These are phyloP conservation scores for Cryptococcus sp. DNA, from an alignment of 1,284 basidiomycete species.

Conservation along the genomic window DNA sequence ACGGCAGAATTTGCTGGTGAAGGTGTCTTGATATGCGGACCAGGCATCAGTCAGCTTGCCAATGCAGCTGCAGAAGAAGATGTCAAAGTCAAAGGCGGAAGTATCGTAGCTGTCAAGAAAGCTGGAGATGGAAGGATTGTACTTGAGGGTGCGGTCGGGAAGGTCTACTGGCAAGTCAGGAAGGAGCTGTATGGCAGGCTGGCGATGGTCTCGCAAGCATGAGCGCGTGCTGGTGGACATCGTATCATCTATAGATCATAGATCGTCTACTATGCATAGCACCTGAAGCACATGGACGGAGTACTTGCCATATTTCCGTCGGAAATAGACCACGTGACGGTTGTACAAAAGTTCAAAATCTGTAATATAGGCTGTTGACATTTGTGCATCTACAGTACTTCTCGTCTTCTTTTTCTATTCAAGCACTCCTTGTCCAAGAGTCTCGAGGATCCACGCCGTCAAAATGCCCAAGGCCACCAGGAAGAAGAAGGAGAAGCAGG, in stretches of 20 bases:
- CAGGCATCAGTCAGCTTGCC: slow-evolving; percentile 53
- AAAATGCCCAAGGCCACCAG: slow-evolving; percentile 81
- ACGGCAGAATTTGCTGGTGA: slow-evolving; percentile 91
- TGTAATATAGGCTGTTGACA: neutral
- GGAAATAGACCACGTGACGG: too few species aligned
- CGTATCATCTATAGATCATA: too few species aligned
- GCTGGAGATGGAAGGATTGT: slow-evolving; percentile 77
- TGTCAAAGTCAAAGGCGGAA: slow-evolving; percentile 59
- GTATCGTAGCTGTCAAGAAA: slow-evolving; percentile 85
- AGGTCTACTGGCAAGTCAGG: slow-evolving; percentile 81
- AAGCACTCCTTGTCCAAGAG: neutral
- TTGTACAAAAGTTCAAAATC: slow-evolving; percentile 3
- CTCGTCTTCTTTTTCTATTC: neutral
- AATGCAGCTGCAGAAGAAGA: slow-evolving; percentile 60
- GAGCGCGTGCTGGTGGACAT: too few species aligned
- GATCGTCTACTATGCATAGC: too few species aligned
- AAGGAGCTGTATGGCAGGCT: slow-evolving; percentile 85
- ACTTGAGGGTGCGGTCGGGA: slow-evolving; percentile 83
- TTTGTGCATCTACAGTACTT: too few species aligned
- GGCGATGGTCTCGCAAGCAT: slow-evolving; percentile 62
- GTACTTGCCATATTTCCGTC: too few species aligned
- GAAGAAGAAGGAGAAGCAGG: slow-evolving; percentile 80
- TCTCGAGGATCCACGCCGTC: neutral
- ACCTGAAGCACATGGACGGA: too few species aligned
- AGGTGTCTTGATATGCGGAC: slow-evolving; percentile 88